Percentiles rank a stretch among this genome's conserved stretches.
These are phyloP conservation scores for Angophora floribunda DNA, from an alignment of 345 rosid genomes.

Conservation along the genomic window DNA sequence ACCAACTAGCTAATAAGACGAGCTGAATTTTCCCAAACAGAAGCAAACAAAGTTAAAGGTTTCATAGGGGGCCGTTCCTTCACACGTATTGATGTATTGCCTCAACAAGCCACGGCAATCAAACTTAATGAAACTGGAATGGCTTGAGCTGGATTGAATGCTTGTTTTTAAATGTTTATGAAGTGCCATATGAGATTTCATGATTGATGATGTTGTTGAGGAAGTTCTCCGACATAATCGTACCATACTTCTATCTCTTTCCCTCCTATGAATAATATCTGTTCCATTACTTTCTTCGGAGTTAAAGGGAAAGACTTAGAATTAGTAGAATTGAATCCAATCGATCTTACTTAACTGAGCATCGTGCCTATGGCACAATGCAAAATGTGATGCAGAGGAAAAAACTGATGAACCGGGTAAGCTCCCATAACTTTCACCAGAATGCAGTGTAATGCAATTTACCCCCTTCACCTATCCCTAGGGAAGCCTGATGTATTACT, in stretches of 20 bases:
- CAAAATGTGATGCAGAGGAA: accelerated
- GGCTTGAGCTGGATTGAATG: not conserved
- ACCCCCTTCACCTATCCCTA: not conserved
- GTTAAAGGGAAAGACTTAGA: not conserved
- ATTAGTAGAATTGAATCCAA: not conserved
- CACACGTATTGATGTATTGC: not conserved
- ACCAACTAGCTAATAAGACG: not conserved
- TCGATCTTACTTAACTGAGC: not conserved
- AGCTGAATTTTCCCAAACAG: no score
- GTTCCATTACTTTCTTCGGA: not conserved
- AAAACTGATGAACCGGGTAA: not conserved
- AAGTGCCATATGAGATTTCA: not conserved
- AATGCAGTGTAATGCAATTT: not conserved
- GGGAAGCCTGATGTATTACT: not conserved
- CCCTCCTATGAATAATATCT: not conserved
- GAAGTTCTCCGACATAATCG: not conserved
- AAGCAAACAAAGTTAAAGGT: no score
- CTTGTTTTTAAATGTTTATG: not conserved
- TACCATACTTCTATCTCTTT: not conserved
- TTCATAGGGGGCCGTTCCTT: not conserved
- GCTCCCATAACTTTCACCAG: not conserved
- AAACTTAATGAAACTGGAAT: not conserved
- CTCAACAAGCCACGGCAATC: not conserved
- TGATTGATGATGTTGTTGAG: not conserved
- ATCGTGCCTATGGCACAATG: not conserved